Base-by-base conservation (phyloP, 2,329 filamentous ascomycete species). In the Diaporthe helianthi region DNA sequence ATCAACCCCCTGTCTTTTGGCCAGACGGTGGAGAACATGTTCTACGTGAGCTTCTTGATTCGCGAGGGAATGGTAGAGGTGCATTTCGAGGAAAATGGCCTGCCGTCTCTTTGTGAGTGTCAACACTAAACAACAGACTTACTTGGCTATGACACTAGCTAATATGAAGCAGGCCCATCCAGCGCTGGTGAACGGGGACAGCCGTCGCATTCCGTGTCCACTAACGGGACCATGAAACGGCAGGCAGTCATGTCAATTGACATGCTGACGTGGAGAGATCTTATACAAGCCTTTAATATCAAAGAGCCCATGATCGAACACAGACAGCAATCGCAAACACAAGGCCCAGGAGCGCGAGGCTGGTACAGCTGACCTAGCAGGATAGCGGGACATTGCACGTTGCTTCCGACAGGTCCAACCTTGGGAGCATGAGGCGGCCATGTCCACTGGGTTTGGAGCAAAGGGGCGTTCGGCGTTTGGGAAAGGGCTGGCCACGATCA, bases 21-120 rank as follows among this genome's bases (percentile, higher is more conserved):
- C 0, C 96, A 99, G 79, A 97, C 94, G 0, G 90, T 99, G 8
- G 96, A 99, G 78, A 99, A 99, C 75, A 84, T 99, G 75, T 99
- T 99, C 79, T 98, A 98, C 78, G 88, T 97, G 74, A 97, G 93
- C 77, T 99, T 99, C 76, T 82, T 99, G 71, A 93, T 98, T 70
- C 89, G 93, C 69, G 96, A 99, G 80, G 94, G 94, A 13, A 89
- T 87, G 70, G 87, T 94, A 7, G 89, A 88, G 41, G 85, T 99
- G n/a, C 84, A 87, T 3, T 86, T 89, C 68, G 94, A 98, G 76
- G 85, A 89, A 15, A 82, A 91, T 71, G 90, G 87, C 1, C 81
- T 97, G 51, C 94, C 94, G n/a, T 89, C 93, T 26, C 80, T 98
- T 60, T 84, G 94, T 97, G 84, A 84, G 92, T 86, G 13, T 44